Base-by-base conservation (phyloP, 768 basidiomycete genomes). In the Termitomyces sp. region DNA sequence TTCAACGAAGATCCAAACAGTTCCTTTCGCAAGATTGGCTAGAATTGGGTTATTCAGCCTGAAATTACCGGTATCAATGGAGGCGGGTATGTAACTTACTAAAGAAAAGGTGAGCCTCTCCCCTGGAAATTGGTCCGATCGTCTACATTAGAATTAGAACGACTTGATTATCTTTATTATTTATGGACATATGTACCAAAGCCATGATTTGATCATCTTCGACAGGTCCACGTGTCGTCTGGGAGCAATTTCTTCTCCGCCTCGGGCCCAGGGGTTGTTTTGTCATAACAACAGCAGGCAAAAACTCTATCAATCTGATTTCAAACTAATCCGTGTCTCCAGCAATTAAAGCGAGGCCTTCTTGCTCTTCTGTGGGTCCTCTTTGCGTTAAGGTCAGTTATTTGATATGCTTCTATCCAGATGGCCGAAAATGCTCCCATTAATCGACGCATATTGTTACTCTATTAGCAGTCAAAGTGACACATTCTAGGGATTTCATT, bases 301-400 rank as follows among this genome's bases (percentile, higher is more conserved):
- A 65, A 64, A 65, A 63, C 62, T 63, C 60, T 63, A 65, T 63
- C 61, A 60, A 55, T 61, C 52, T 57, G 56, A 55, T 57, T 60
- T 53, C n/a, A 56, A 51, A 52, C 64, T 63, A 56, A 52, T 60
- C 34, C 34, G 48, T 52, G 48, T 60, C 56, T 47, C 30, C 27
- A 50, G 44, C 22, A 46, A 33, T 53, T 61, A 42, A 40, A 16
- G 16, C 52, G 27, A 39, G 37, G 18, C 12, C 47, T 49, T 55
- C 47, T 22, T 57, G 24, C 46, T 42, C 42, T 52, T 43, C 24
- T 55, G 55, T 49, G 53, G 47, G 40, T 55, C 43, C 24, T 40
- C 22, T 42, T 53, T 32, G 33, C 18, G 26, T 57, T 22, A 42
- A 42, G 45, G 51, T 52, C 52, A 55, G 47, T 49, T 24, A 39